Percentiles rank a stretch among this genome's conserved stretches.
Evolutionary conservation across 331 rosid species (phyloP).

Genomic region (Quercus phellos): DNA sequence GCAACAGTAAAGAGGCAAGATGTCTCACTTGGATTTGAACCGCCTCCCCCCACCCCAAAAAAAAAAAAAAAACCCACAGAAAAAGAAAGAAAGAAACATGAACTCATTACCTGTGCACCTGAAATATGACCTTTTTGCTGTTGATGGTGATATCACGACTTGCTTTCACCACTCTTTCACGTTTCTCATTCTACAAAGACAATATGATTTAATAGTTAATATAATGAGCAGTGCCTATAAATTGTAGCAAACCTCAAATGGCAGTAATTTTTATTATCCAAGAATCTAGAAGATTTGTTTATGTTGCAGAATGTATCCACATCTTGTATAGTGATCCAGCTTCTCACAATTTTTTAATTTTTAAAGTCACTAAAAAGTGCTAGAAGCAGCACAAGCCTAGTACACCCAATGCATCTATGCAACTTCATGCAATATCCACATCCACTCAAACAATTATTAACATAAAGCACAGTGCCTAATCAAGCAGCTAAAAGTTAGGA

Average conservation of each 20-base stretch:
- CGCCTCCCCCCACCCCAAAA: neutral
- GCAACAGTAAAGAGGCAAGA: too few species aligned
- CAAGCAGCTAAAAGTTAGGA: too few species aligned
- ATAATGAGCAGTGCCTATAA: neutral
- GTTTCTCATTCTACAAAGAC: constrained; percentile 71
- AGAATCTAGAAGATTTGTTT: neutral
- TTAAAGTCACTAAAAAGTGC: too few species aligned
- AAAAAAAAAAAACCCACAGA: neutral
- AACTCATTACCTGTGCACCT: constrained; percentile 74
- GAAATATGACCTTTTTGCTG: constrained; percentile 97
- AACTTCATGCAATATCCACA: too few species aligned
- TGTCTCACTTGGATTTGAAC: too few species aligned
- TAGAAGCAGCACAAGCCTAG: too few species aligned
- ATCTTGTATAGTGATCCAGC: neutral
- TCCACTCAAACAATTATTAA: too few species aligned
- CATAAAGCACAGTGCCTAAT: too few species aligned
- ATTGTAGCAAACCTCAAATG: neutral
- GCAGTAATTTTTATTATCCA: neutral
- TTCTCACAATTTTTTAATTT: too few species aligned
- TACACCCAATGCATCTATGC: too few species aligned
- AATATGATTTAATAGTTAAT: neutral
- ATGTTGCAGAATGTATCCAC: neutral
- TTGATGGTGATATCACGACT: constrained; percentile 89
- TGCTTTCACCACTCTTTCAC: constrained; percentile 87
- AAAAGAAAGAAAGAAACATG: neutral